Evolutionary conservation across 2,329 filamentous ascomycete genomes (phyloP).

Genomic region (Fusarium sp.): DNA sequence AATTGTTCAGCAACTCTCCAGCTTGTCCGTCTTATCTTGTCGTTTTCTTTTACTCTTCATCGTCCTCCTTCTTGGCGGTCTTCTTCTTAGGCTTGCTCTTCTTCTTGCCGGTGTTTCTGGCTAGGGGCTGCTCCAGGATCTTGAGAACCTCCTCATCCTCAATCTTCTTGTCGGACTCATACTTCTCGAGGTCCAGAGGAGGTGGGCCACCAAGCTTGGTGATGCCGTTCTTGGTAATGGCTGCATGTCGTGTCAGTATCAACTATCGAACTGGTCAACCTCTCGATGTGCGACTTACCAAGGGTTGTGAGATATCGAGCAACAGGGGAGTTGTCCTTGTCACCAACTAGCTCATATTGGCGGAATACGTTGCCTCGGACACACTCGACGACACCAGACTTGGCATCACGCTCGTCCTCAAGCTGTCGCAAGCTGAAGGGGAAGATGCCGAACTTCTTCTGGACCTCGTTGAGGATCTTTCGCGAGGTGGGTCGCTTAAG

Average conservation of each 20-base stretch:
- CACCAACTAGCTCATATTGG: slow-evolving; percentile 95
- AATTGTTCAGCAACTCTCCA: slow-evolving; percentile 27
- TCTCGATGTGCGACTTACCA: slow-evolving; percentile 70
- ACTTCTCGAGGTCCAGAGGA: slow-evolving; percentile 79
- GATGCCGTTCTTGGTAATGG: slow-evolving; percentile 97
- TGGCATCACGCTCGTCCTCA: slow-evolving; percentile 96
- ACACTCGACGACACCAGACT: slow-evolving; percentile 94
- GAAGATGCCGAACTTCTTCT: slow-evolving; percentile 97
- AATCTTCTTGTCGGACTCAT: slow-evolving; percentile 98
- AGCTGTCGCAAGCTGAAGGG: slow-evolving; percentile 97
- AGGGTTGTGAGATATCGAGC: slow-evolving; percentile 90
- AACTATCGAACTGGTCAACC: not conserved
- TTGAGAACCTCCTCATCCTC: slow-evolving; percentile 94
- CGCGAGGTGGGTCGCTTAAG: slow-evolving; percentile 95
- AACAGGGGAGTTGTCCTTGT: slow-evolving; percentile 88
- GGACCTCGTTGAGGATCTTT: slow-evolving; percentile 91
- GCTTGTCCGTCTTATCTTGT: slow-evolving; percentile 22
- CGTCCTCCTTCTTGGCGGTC: slow-evolving; percentile 61
- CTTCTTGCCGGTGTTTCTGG: slow-evolving; percentile 89
- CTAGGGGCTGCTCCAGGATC: slow-evolving; percentile 88
- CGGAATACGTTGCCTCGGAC: slow-evolving; percentile 92
- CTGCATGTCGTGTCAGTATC: slow-evolving; percentile 57
- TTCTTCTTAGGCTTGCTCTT: slow-evolving; percentile 89
- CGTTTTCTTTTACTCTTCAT: slow-evolving; percentile 45
- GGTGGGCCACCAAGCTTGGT: slow-evolving; percentile 84